Base-by-base conservation (phyloP, 805 yeast genomes). In the Martiniozyma abietophila region DNA sequence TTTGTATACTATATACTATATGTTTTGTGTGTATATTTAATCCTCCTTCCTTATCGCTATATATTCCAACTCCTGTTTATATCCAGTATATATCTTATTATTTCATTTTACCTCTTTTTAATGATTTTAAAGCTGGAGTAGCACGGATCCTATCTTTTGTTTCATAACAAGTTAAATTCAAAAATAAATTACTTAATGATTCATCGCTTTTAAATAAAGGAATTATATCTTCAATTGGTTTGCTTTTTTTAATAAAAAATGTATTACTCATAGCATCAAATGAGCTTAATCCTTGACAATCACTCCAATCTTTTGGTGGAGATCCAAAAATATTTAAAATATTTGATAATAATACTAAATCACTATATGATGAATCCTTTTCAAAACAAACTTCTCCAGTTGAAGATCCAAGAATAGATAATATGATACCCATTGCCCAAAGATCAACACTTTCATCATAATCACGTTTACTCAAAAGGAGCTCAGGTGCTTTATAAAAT, bases 241-340 rank as follows among this genome's bases (percentile, higher is more conserved):
- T 36, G 2, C 54, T 50, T 1, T 40, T 33, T 20, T 48, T 48
- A 8, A 38, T 35, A 12, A 43, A 40, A 32, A 61, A 56, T 6
- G 49, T 42, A 1, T 46, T 32, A 39, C 52, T 54, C 46, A 64
- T 45, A 5, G 54, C 53, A 3, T 46, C 39, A 41, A 64, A 67
- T 0, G 65, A 53, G 2, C 47, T 34, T 3, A 65, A 57, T n/a
- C 47, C 49, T 39, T 50, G 43, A 46, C 68, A 60, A 31, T 66
- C 69, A 1, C 68, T 62, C 71, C 73, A 65, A 15, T 54, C 54
- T 6, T 45, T 25, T n/a, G 59, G 52, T 1, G 88, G 86, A 0
- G 83, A 71, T 1, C 94, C 94, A 47, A 82, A 72, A 2, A n/a
- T n/a, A n/a, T n/a, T n/a, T 43, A 80, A 69, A 1, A 79, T 69